These are phyloP conservation scores for Wickerhamiella vanderwaltii DNA, from an alignment of 805 yeast genomes.

Conservation along the genomic window DNA sequence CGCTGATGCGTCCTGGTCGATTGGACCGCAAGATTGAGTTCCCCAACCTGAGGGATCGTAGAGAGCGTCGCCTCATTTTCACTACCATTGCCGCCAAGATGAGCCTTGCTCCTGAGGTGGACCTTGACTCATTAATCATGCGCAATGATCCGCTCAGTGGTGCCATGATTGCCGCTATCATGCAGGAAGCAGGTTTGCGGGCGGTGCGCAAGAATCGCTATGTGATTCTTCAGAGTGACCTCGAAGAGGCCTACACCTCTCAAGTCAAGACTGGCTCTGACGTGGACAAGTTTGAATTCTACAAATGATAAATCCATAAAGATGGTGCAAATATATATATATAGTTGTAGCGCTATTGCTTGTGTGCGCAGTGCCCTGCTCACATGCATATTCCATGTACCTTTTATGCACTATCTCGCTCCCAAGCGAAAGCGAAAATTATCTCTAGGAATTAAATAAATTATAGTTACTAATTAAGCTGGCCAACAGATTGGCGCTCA, in stretches of 20 bases:
- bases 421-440: too few species aligned
- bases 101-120: slow-evolving; percentile 97
- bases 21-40: slow-evolving; percentile 96
- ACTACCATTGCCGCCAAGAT: slow-evolving; percentile 92
- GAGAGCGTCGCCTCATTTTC: slow-evolving; percentile 94
- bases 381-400: too few species aligned
- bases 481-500: too few species aligned
- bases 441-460: too few species aligned
- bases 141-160: slow-evolving; percentile 97
- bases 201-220: slow-evolving; percentile 98
- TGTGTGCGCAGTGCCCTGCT: too few species aligned
- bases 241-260: slow-evolving; percentile 94
- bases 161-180: slow-evolving; percentile 91
- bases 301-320: slow-evolving; percentile 53
- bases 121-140: slow-evolving; percentile 82
- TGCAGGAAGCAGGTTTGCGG: slow-evolving; percentile 99
- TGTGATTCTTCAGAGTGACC: slow-evolving; percentile 87
- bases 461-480: too few species aligned
- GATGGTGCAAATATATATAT: too few species aligned
- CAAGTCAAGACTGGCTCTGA: slow-evolving; percentile 95
- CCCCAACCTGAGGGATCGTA: slow-evolving; percentile 89
- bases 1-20: slow-evolving; percentile 95
- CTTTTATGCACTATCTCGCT: too few species aligned
- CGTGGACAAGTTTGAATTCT: slow-evolving; percentile 95
- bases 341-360: too few species aligned